These are phyloP conservation scores for Pisolithus thermaeus DNA, from an alignment of 1,284 basidiomycete species.

Conservation along the genomic window DNA sequence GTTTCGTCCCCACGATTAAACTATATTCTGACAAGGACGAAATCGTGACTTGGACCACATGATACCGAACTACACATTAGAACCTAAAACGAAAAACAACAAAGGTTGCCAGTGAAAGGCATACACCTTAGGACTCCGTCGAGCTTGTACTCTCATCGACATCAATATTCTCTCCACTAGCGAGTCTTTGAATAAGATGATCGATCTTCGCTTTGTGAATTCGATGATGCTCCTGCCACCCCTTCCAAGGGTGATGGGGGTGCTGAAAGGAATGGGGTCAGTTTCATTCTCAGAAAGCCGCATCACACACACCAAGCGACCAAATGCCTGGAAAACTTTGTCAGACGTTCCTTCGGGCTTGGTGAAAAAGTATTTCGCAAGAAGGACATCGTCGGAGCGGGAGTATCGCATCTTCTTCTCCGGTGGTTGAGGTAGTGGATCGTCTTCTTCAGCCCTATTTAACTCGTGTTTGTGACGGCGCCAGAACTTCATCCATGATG, in stretches of 20 bases:
- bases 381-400: slow-evolving; percentile 64
- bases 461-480: slow-evolving; percentile 77
- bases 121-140: slow-evolving; percentile 17
- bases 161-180: slow-evolving; percentile 52
- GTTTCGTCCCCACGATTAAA: too few relatives aligned
- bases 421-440: slow-evolving; percentile 64
- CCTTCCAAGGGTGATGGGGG: slow-evolving; percentile 84
- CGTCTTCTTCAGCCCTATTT: slow-evolving; percentile 53
- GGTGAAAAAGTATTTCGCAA: slow-evolving; percentile 63
- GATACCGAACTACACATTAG: background rate
- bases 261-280: slow-evolving; percentile 39
- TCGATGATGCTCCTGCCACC: slow-evolving; percentile 82
- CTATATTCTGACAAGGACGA: too few relatives aligned
- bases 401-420: slow-evolving; percentile 83
- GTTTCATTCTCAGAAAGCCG: background rate
- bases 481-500: slow-evolving; percentile 88
- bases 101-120: background rate
- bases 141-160: slow-evolving; percentile 25
- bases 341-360: slow-evolving; percentile 75
- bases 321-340: slow-evolving; percentile 74
- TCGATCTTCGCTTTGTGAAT: slow-evolving; percentile 82
- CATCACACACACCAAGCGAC: slow-evolving; percentile 43
- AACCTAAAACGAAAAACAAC: slow-evolving; percentile 3
- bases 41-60: too few relatives aligned
- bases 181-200: slow-evolving; percentile 58